phyloP scores from a whole-genome alignment of 1,284 basidiomycete genomes.

The Wallemia mellicola region DNA sequence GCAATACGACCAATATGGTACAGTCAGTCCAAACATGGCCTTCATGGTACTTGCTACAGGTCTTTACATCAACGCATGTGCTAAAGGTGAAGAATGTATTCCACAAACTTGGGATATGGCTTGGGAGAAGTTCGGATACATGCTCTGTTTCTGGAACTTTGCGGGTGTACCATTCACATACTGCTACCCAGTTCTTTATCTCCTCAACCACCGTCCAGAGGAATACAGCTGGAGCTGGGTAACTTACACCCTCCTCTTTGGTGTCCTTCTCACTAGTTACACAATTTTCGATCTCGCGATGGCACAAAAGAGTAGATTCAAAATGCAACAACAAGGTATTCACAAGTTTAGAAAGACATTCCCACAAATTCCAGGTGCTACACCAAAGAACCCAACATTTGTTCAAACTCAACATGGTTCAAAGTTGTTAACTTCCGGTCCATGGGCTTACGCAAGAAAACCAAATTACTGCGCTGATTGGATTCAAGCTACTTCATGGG shows the following conservation, averaged over 20 bases:
- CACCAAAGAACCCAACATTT: slow-evolving; percentile 36
- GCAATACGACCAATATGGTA: slow-evolving; percentile 75
- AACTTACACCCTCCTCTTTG: slow-evolving; percentile 37
- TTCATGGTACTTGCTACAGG: slow-evolving; percentile 92
- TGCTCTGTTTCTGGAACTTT: slow-evolving; percentile 92
- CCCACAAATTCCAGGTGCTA: slow-evolving; percentile 68
- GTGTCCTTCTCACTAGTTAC: slow-evolving; percentile 50
- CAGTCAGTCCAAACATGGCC: slow-evolving; percentile 87
- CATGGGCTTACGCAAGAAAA: slow-evolving; percentile 49
- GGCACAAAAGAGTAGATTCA: slow-evolving; percentile 93
- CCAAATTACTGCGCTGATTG: slow-evolving; percentile 36
- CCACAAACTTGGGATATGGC: slow-evolving; percentile 99
- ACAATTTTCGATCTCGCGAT: slow-evolving; percentile 75
- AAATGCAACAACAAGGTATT: slow-evolving; percentile 47
- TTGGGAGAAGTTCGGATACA: slow-evolving; percentile 83
- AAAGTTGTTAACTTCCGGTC: slow-evolving; percentile 22
- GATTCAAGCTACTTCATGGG: slow-evolving; percentile 63
- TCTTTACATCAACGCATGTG: slow-evolving; percentile 63
- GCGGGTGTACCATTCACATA: slow-evolving; percentile 58
- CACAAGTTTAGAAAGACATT: slow-evolving; percentile 34
- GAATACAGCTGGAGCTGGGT: slow-evolving; percentile 60
- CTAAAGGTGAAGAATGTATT: slow-evolving; percentile 43
- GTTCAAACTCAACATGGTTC: slow-evolving; percentile 79
- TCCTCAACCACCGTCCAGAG: slow-evolving; percentile 72
- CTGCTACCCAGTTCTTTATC: slow-evolving; percentile 88